Conservation (phyloP, 768 basidiomycete species). For the Lanmaoa rubissima region DNA sequence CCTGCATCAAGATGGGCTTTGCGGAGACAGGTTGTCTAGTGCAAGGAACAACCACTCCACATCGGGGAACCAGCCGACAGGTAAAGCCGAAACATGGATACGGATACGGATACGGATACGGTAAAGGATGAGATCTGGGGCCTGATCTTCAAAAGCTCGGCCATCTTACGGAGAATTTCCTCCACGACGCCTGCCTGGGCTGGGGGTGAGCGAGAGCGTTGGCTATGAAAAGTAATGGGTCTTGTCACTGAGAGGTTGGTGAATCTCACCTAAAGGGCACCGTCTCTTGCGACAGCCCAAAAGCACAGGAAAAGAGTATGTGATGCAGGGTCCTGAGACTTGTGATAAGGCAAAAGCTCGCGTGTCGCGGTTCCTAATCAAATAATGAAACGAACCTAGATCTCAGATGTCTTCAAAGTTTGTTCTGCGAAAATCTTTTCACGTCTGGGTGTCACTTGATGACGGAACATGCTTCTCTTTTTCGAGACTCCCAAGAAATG, state of each 20-base stretch:
- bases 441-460: background rate
- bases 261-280: background rate
- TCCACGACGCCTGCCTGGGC: background rate
- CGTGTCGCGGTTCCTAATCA: constrained; percentile 8
- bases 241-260: background rate
- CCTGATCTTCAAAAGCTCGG: background rate
- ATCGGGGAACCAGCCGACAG: background rate
- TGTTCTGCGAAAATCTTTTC: background rate
- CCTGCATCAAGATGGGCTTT: constrained; percentile 22
- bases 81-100: background rate
- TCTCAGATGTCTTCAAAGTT: constrained; percentile 7
- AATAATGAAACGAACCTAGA: constrained; percentile 12
- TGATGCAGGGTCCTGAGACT: constrained; percentile 4
- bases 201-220: background rate
- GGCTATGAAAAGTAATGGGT: background rate
- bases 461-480: background rate
- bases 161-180: background rate
- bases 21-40: background rate
- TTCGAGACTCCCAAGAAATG: background rate
- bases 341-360: constrained; percentile 9
- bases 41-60: background rate
- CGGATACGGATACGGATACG: background rate
- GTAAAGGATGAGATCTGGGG: background rate
- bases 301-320: background rate
- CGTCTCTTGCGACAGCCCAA: background rate